Percentiles rank a stretch among this genome's conserved stretches.
Conservation (phyloP, 305 asterid genomes). For the Fraxinus baroniana region DNA sequence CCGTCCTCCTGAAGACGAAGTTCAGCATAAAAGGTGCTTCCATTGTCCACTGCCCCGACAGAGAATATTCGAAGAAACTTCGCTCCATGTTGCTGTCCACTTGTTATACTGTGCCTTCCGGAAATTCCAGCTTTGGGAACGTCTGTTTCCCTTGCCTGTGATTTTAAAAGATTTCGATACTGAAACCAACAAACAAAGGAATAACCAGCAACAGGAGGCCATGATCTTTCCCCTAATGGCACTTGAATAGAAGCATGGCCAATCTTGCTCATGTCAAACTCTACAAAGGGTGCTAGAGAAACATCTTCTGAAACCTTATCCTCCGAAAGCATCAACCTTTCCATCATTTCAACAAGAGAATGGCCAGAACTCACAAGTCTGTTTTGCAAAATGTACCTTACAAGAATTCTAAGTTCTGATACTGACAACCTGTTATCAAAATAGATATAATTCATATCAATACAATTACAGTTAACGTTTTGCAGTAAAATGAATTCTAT, state of each 20-base stretch:
- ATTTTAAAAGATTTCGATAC: slow-evolving; percentile 66
- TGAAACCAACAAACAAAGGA: slow-evolving; percentile 99
- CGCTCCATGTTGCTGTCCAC: slow-evolving; percentile 54
- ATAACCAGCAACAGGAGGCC: slow-evolving; percentile 99
- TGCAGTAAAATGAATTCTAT: slow-evolving; percentile 13
- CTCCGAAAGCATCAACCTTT: slow-evolving; percentile 69
- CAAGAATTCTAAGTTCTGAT: slow-evolving; percentile 82
- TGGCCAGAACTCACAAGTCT: slow-evolving; percentile 66
- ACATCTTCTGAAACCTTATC: slow-evolving; percentile 78
- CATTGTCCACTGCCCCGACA: slow-evolving; percentile 85
- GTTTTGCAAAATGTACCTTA: slow-evolving; percentile 85
- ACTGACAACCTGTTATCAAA: slow-evolving; percentile 71
- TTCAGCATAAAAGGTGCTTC: slow-evolving; percentile 73
- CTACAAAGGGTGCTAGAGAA: slow-evolving; percentile 95
- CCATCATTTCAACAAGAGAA: slow-evolving; percentile 91
- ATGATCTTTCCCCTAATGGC: slow-evolving; percentile 97
- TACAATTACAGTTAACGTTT: slow-evolving; percentile 10
- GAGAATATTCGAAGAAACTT: slow-evolving; percentile 76
- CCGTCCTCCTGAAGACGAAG: slow-evolving; percentile 93
- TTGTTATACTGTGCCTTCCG: slow-evolving; percentile 45
- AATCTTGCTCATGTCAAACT: slow-evolving; percentile 88
- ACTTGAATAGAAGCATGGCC: slow-evolving; percentile 99
- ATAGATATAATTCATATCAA: slow-evolving; percentile 22
- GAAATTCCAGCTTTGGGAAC: slow-evolving; percentile 57
- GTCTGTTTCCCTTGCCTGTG: slow-evolving; percentile 65